Percentiles rank a stretch among this genome's conserved stretches.
Conservation (phyloP, 495 filamentous ascomycete genomes). For the Barbatosphaeria neglecta region DNA sequence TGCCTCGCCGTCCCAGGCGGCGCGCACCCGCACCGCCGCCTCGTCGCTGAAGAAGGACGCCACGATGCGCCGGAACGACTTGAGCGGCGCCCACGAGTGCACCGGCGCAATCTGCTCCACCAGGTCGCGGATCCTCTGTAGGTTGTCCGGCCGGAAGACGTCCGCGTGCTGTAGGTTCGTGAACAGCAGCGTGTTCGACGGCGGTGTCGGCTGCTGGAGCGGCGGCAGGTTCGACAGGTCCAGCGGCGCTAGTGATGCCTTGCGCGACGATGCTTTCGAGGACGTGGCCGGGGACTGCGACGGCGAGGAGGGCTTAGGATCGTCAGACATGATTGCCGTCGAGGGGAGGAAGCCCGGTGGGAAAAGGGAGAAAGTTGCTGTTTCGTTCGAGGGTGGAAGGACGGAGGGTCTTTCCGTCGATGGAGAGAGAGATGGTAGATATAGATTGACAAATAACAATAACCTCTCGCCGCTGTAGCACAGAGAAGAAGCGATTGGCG, state of each 20-base stretch:
- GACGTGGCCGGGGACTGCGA: constrained; percentile 22
- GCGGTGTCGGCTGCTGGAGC: constrained; percentile 64
- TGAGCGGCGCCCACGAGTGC: constrained; percentile 82
- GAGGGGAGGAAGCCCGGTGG: neutral
- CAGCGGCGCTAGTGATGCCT: constrained; percentile 57
- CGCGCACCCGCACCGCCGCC: constrained; percentile 60
- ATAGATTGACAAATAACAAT: too few relatives aligned
- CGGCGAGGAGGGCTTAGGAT: constrained; percentile 1
- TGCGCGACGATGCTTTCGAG: too few relatives aligned
- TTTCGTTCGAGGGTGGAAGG: neutral
- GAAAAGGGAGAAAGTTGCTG: too few relatives aligned
- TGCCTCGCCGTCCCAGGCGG: constrained; percentile 55
- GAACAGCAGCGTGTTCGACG: constrained; percentile 90
- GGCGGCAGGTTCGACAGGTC: constrained; percentile 75
- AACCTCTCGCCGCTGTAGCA: too few relatives aligned
- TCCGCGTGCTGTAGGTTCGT: constrained; percentile 69
- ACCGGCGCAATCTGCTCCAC: constrained; percentile 59
- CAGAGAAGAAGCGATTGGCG: too few relatives aligned
- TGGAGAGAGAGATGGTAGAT: neutral
- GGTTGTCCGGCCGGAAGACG: constrained; percentile 68
- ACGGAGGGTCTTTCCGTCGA: neutral
- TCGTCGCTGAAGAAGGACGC: constrained; percentile 69
- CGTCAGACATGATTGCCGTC: neutral
- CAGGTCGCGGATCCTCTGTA: constrained; percentile 62
- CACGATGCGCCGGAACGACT: constrained; percentile 84